phyloP scores from a whole-genome alignment of 2,329 filamentous ascomycete species.

The Ophidiomyces ophidiicola region DNA sequence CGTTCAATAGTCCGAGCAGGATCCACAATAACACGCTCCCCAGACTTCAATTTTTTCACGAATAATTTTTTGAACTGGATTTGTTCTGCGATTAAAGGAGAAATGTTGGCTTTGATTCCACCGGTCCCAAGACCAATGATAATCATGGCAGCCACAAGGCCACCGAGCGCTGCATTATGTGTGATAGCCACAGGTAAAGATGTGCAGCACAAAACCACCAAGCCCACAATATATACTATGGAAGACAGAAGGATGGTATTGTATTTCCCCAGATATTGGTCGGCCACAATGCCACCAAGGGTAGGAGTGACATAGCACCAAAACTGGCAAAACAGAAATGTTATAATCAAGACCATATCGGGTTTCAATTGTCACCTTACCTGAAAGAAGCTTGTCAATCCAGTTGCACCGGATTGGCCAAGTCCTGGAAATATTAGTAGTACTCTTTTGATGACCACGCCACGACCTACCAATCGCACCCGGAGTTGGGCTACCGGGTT shows the following conservation, averaged over 20 bases:
- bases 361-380: constrained; percentile 3
- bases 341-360: neutral
- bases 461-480: constrained; percentile 24
- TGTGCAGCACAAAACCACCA: constrained; percentile 43
- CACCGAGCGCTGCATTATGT: constrained; percentile 39
- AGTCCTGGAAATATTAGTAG: constrained; percentile 14
- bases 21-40: constrained; percentile 51
- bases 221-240: constrained; percentile 46
- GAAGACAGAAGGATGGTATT: constrained; percentile 48
- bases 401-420: constrained; percentile 36
- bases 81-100: constrained; percentile 52
- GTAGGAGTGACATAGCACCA: constrained; percentile 48
- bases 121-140: constrained; percentile 56
- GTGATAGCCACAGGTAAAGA: constrained; percentile 43
- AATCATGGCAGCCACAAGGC: constrained; percentile 46
- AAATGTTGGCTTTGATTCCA: constrained; percentile 54
- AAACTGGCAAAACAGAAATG: constrained; percentile 23
- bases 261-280: constrained; percentile 50
- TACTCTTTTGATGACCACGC: neutral
- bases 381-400: constrained; percentile 42
- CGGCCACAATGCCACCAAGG: constrained; percentile 46
- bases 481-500: constrained; percentile 27
- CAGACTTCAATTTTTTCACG: constrained; percentile 32
- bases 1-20: constrained; percentile 53
- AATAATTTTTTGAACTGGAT: constrained; percentile 46